phyloP scores from a whole-genome alignment of 805 yeast genomes.

The Nakazawaea ambrosiae region DNA sequence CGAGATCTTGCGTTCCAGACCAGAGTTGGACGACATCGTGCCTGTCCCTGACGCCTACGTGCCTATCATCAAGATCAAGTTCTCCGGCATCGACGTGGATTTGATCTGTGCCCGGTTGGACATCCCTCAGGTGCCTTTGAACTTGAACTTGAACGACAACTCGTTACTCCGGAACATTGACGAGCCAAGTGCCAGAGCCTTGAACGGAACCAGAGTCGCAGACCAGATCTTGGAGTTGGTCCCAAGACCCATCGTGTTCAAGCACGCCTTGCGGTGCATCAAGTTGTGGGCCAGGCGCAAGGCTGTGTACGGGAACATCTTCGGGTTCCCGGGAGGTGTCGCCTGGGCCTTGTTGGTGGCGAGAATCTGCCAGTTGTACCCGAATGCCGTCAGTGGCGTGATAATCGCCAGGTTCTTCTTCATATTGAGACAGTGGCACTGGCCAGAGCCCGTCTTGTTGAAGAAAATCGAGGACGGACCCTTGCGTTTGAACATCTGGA shows the following conservation, averaged over 20 bases:
- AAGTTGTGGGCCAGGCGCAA: conserved; percentile 96
- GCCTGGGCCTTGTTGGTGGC: conserved; percentile 99
- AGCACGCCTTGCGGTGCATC: conserved; percentile 85
- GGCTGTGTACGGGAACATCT: conserved; percentile 89
- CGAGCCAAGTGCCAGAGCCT: conserved; percentile 81
- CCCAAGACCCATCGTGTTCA: conserved; percentile 89
- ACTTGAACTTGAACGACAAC: conserved; percentile 74
- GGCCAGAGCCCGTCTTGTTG: conserved; percentile 97
- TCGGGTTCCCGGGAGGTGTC: conserved; percentile 99
- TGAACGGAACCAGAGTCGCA: conserved; percentile 96
- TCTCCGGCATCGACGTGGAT: conserved; percentile 90
- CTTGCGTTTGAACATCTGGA: conserved; percentile 93
- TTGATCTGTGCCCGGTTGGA: conserved; percentile 79
- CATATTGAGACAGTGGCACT: conserved; percentile 83
- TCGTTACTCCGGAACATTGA: conserved; percentile 81
- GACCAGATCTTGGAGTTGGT: conserved; percentile 87
- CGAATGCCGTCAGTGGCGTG: conserved; percentile 91
- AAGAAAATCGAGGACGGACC: conserved; percentile 97
- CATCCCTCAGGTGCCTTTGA: conserved; percentile 73
- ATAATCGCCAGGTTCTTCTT: conserved; percentile 86
- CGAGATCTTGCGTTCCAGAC: conserved; percentile 57
- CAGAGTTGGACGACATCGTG: conserved; percentile 85
- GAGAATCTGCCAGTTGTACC: conserved; percentile 91
- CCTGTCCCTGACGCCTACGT: conserved; percentile 96
- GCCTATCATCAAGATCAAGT: conserved; percentile 89